phyloP scores from a whole-genome alignment of 2,329 filamentous ascomycete species.

The Metarhizium humberi region DNA sequence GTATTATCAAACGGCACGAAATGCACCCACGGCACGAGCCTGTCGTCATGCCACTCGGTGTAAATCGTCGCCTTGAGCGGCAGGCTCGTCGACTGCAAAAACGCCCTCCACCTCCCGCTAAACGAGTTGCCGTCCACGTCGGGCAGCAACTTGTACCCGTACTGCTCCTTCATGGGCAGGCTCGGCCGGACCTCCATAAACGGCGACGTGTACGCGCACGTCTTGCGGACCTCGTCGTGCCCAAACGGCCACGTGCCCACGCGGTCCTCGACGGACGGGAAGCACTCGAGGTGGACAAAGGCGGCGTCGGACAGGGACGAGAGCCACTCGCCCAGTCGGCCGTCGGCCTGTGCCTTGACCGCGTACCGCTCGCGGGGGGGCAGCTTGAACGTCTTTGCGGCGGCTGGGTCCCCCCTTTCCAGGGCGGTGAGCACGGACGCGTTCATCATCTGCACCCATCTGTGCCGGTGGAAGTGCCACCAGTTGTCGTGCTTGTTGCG shows the following conservation, averaged over 20 bases:
- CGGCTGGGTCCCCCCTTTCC: background rate
- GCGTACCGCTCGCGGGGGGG: too few relatives aligned
- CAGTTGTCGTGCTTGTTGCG: slow-evolving; percentile 38
- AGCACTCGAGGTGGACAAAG: too few relatives aligned
- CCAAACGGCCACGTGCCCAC: too few relatives aligned
- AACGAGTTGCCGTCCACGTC: slow-evolving; percentile 52
- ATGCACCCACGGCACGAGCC: slow-evolving; percentile 52
- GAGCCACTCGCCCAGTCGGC: too few relatives aligned
- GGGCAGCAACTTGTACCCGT: slow-evolving; percentile 42
- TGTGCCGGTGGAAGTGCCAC: slow-evolving; percentile 52
- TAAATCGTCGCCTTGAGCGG: slow-evolving; percentile 55
- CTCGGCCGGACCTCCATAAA: background rate
- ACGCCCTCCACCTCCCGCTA: slow-evolving; percentile 38
- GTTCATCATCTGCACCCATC: slow-evolving; percentile 44
- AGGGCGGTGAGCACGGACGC: slow-evolving; percentile 37
- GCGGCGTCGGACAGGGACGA: too few relatives aligned
- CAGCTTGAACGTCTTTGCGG: too few relatives aligned
- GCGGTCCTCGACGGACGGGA: too few relatives aligned
- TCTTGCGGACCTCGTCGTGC: too few relatives aligned
- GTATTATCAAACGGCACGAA: slow-evolving; percentile 53
- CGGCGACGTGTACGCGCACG: too few relatives aligned
- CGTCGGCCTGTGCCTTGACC: too few relatives aligned
- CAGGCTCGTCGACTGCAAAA: slow-evolving; percentile 45
- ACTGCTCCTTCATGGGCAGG: slow-evolving; percentile 25
- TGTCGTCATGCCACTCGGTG: slow-evolving; percentile 54